These are phyloP conservation scores for Castanospermum australe DNA, from an alignment of 306 rosid species.

Conservation along the genomic window DNA sequence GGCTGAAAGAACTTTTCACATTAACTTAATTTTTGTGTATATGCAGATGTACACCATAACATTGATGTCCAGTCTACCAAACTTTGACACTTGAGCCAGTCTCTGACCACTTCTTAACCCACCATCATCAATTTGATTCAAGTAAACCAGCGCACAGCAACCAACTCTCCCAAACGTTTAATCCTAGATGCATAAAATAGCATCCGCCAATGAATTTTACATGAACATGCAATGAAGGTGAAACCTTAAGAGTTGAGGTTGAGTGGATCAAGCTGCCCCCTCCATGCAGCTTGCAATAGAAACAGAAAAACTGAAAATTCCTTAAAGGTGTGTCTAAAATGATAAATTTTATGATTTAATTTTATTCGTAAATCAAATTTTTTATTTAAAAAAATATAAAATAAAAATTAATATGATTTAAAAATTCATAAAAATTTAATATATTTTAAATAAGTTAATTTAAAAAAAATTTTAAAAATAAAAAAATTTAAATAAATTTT, in stretches of 20 bases:
- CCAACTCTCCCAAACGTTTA: neutral
- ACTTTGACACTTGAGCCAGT: neutral
- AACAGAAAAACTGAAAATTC: neutral
- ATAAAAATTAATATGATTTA: too few relatives aligned
- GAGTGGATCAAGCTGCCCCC: neutral
- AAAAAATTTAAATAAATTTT: too few relatives aligned
- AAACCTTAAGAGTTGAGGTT: neutral
- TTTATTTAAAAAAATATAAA: too few relatives aligned
- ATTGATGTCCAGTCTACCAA: neutral
- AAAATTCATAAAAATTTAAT: too few relatives aligned
- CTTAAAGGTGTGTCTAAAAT: too few relatives aligned
- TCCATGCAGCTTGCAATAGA: neutral
- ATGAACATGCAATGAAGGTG: too few relatives aligned
- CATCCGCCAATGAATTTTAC: neutral
- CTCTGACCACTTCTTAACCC: neutral
- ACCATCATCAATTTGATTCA: neutral
- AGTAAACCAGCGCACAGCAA: neutral
- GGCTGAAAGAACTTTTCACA: neutral
- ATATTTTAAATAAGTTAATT: too few relatives aligned
- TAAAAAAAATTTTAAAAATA: too few relatives aligned
- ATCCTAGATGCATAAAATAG: neutral
- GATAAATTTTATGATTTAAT: too few relatives aligned
- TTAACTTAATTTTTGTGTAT: neutral
- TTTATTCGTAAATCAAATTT: too few relatives aligned
- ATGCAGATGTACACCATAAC: neutral